Evolutionary conservation across 2,329 filamentous ascomycete species (phyloP), one percentile per base, ranked within the genome.

Genomic region (Nemania sp.): DNA sequence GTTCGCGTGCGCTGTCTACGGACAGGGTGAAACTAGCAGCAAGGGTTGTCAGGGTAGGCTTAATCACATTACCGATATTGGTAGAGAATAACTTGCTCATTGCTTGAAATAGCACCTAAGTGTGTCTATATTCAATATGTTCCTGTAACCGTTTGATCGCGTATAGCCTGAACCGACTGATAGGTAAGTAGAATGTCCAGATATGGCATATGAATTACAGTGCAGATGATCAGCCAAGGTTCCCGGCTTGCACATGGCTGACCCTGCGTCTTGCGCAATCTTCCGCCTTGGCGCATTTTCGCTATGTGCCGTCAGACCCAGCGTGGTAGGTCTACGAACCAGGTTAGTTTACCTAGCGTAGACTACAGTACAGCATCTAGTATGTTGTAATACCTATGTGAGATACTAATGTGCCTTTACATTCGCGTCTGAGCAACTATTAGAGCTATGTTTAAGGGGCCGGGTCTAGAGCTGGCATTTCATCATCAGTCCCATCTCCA

Each of bases 21-120:
- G 22, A 18, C 13, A 54, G 68, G 66, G 64, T 76, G 74, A 75
- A 75, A 76, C 74, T 55, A 55, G 47, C 7, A 51, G 47, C 47
- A 7, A 22, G 47, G 47, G 15, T 15, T 8, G 43, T 47, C 43
- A 45, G 41, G 41, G 4, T 7, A 43, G 51, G 3, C 15, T 51
- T 51, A 22, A 26, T 51, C 22, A 24, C 43, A 20, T 3, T 24
- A 64, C 47, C 26, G 20, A 57, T 61, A 47, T 35, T 59, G 32
- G 61, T 18, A 65, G 51, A 11, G 11, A 63, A 59, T 20, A 53
- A 20, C 67, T 72, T 73, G 72, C 72, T 74, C 74, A 73, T 43
- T 35, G 65, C 58, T 26, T n/a, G 62, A 22, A 56, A 29, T 18
- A 29, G 3, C 10, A n/a, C n/a, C n/a, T n/a, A n/a, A 38, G 15